Evolutionary conservation across 768 basidiomycete species (phyloP).

Genomic region (Rhizopogon rudus): DNA sequence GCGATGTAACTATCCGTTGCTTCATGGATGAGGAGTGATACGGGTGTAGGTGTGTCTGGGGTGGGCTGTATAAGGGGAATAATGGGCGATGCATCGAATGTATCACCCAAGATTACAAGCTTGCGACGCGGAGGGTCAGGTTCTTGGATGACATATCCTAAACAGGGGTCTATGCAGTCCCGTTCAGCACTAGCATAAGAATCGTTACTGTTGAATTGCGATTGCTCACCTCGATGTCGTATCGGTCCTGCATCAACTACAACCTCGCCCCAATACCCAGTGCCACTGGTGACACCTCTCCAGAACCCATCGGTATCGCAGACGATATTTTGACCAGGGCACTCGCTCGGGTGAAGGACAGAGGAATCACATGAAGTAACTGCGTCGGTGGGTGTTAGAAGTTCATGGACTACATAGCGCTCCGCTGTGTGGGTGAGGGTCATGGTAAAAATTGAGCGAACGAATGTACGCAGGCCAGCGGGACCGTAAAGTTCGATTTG

Average conservation of each 20-base stretch:
- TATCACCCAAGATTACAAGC: conserved; percentile 76
- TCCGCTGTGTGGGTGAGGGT: conserved; percentile 58
- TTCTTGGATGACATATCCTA: conserved; percentile 76
- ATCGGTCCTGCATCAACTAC: conserved; percentile 75
- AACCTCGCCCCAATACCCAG: conserved; percentile 37
- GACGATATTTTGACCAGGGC: conserved; percentile 53
- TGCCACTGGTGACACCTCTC: conserved; percentile 43
- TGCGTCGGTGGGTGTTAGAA: conserved; percentile 53
- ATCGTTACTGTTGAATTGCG: neutral
- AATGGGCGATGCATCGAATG: conserved; percentile 56
- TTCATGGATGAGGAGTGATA: no score
- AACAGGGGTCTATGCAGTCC: conserved; percentile 54
- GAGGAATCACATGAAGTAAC: conserved; percentile 43
- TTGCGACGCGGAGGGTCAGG: conserved; percentile 45
- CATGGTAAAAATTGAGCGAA: conserved; percentile 66
- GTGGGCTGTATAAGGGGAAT: conserved; percentile 42
- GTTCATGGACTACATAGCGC: conserved; percentile 74
- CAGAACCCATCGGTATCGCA: conserved; percentile 59
- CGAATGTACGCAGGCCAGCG: conserved; percentile 67
- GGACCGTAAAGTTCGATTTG: conserved; percentile 76
- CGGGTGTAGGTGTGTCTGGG: conserved; percentile 23
- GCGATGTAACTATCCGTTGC: no score
- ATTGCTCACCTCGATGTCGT: conserved; percentile 59
- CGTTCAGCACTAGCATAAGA: neutral
- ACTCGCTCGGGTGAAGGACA: conserved; percentile 60